These are phyloP conservation scores for Tetrastigma voinierianum DNA, from an alignment of 164 flowering plant genomes.

Conservation along the genomic window DNA sequence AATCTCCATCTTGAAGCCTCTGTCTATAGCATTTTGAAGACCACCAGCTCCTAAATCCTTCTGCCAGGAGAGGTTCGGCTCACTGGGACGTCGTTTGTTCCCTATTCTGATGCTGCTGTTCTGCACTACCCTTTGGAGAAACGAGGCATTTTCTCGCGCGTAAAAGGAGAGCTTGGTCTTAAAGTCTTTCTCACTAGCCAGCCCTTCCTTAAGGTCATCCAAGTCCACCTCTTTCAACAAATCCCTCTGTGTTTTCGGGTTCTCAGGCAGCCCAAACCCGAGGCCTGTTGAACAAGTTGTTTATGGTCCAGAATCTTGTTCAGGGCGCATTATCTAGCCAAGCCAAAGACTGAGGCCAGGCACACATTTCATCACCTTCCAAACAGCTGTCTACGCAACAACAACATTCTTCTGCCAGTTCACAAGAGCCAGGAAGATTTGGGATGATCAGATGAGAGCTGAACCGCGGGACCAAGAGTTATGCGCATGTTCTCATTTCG, in stretches of 20 bases:
- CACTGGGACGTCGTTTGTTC: constrained; percentile 57
- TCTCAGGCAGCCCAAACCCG: constrained; percentile 4
- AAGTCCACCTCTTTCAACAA: constrained; percentile 37
- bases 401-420: constrained; percentile 10
- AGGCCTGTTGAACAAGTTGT: constrained; percentile 5
- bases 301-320: not conserved
- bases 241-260: constrained; percentile 13
- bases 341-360: constrained; percentile 22
- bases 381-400: constrained; percentile 22
- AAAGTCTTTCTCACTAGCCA: constrained; percentile 56
- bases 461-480: constrained; percentile 24
- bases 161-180: constrained; percentile 71
- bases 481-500: constrained; percentile 20
- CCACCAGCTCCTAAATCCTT: constrained; percentile 30
- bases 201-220: constrained; percentile 40
- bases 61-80: constrained; percentile 68
- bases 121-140: constrained; percentile 74
- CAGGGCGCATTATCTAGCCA: constrained; percentile 10
- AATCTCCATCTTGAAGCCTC: constrained; percentile 57
- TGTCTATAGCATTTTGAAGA: constrained; percentile 44
- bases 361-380: constrained; percentile 45
- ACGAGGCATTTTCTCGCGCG: constrained; percentile 50
- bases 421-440: constrained; percentile 16
- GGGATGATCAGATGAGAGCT: constrained; percentile 33
- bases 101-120: constrained; percentile 61